Conservation (phyloP, 2,329 filamentous ascomycete genomes). For the Aspergillus novoparasiticus region DNA sequence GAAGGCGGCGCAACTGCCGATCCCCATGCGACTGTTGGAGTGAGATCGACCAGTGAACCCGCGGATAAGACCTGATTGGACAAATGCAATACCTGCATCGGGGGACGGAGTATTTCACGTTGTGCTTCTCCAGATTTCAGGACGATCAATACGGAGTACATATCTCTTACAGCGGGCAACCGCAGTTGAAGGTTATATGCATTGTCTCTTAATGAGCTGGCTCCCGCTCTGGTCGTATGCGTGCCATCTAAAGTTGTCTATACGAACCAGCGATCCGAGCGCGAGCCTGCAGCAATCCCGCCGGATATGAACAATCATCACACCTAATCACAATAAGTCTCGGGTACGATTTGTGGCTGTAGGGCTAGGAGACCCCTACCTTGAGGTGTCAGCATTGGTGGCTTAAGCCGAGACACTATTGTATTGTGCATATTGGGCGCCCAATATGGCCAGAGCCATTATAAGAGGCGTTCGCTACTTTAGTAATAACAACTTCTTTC, state of each 20-base stretch:
- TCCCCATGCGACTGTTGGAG: conserved; percentile 12
- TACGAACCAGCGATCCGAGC: not conserved
- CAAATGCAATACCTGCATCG: not conserved
- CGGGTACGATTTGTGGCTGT: not conserved
- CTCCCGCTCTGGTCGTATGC: not conserved
- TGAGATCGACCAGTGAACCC: conserved; percentile 21
- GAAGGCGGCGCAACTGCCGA: conserved; percentile 13
- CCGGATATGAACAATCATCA: not conserved
- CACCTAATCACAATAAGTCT: not conserved
- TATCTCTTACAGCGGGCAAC: conserved; percentile 1
- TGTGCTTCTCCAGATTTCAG: conserved; percentile 1
- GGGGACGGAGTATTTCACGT: not conserved
- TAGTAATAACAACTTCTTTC: not conserved
- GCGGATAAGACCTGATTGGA: conserved; percentile 26
- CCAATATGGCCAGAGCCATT: not conserved
- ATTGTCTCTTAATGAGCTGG: not conserved
- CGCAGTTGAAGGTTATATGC: not conserved
- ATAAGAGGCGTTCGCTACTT: not conserved
- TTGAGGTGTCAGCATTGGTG: not conserved
- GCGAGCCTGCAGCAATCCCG: not conserved
- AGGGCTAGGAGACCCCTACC: not conserved
- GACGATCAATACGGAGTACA: conserved; percentile 1
- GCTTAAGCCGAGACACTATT: not conserved
- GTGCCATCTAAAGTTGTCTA: not conserved
- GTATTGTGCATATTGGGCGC: not conserved